These are phyloP conservation scores for Coffea canephora DNA, from an alignment of 257 asterid genomes.

Conservation along the genomic window DNA sequence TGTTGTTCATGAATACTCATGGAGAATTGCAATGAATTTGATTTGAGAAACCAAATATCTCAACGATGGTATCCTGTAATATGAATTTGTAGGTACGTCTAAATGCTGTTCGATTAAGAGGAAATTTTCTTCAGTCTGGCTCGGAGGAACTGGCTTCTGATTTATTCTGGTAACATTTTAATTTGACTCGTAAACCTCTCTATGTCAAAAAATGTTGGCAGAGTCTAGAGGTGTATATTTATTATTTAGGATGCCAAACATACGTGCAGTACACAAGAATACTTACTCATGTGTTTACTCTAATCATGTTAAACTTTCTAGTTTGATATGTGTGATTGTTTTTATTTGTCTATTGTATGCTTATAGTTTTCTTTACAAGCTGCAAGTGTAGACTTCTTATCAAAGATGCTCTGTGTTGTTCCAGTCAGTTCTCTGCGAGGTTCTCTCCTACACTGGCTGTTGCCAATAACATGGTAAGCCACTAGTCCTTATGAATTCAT, in stretches of 20 bases:
- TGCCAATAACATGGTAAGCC: conserved; percentile 75
- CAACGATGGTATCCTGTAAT: not conserved
- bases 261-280: not conserved
- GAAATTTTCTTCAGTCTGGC: conserved; percentile 41
- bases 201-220: not conserved
- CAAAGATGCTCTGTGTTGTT: conserved; percentile 47
- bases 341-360: not conserved
- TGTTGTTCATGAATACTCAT: not conserved
- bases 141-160: conserved; percentile 60
- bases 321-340: not conserved
- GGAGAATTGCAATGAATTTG: not conserved
- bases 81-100: conserved; percentile 47
- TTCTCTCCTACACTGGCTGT: conserved; percentile 67
- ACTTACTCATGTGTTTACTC: not conserved
- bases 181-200: conserved; percentile 14
- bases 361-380: not conserved
- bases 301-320: not conserved
- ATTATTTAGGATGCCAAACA: not conserved
- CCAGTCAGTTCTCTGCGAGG: conserved; percentile 69
- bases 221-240: not conserved
- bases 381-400: conserved; percentile 33
- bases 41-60: not conserved
- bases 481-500: not conserved
- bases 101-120: conserved; percentile 49
- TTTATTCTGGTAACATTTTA: conserved; percentile 41